Evolutionary conservation across 192 early-diverging fungal species (phyloP).

Genomic region (Geosiphon pyriformis): DNA sequence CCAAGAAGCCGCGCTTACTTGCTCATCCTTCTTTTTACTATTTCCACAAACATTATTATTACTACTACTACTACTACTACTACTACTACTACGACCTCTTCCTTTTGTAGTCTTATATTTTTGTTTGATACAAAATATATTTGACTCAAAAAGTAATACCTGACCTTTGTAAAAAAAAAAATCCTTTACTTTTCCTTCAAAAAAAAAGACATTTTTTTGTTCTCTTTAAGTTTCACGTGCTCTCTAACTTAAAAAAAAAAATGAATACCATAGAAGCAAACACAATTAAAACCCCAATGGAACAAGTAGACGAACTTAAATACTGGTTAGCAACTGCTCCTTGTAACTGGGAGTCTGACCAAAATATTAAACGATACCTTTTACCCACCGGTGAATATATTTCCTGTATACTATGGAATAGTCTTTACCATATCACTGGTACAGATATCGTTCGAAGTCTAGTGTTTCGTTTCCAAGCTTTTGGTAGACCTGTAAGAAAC

Average conservation of each 20-base stretch:
- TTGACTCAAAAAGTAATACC: not conserved
- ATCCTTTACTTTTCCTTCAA: not conserved
- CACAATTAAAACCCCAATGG: conserved; percentile 25
- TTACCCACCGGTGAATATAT: conserved; percentile 84
- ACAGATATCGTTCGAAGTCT: conserved; percentile 93
- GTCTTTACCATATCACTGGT: conserved; percentile 90
- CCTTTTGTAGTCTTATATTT: not conserved
- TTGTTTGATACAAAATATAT: conserved; percentile 28
- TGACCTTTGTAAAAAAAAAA: not conserved
- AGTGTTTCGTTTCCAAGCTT: conserved; percentile 85
- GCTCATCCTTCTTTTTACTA: not conserved
- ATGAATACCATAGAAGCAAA: conserved; percentile 19
- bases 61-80: not conserved
- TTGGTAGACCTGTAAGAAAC: conserved; percentile 80
- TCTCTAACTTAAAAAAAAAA: conserved; percentile 11
- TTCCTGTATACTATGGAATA: conserved; percentile 92
- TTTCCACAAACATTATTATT: not conserved
- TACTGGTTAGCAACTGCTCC: conserved; percentile 66
- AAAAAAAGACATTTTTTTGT: not conserved
- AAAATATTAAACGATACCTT: conserved; percentile 52
- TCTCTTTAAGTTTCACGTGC: too few relatives aligned
- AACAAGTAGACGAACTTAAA: conserved; percentile 45
- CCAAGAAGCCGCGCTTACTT: conserved; percentile 23
- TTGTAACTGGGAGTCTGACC: conserved; percentile 53
- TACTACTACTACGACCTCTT: not conserved